Conservation (phyloP, 2,329 filamentous ascomycete genomes). For the Colletotrichum sp. region DNA sequence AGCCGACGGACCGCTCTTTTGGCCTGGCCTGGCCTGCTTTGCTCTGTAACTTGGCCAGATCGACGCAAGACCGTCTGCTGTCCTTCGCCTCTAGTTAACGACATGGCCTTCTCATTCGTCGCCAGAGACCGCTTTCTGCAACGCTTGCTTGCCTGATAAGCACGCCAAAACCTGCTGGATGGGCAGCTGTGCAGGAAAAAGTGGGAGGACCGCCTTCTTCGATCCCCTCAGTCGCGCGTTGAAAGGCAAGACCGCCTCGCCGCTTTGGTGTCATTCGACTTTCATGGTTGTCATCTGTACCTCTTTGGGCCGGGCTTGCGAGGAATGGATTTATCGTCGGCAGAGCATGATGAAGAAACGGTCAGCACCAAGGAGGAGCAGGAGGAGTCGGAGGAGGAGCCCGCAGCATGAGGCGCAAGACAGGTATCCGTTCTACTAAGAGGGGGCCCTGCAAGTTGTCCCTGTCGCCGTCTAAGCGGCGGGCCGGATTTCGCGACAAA, state of each 20-base stretch:
- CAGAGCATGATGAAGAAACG: not conserved
- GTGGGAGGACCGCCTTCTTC: constrained; percentile 10
- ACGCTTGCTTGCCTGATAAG: constrained; percentile 13
- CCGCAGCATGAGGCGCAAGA: not conserved
- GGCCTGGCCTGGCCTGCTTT: not conserved
- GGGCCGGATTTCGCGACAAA: not conserved
- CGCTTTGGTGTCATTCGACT: not conserved
- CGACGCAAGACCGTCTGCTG: not conserved
- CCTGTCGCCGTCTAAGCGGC: constrained; percentile 12
- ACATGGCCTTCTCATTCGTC: constrained; percentile 10
- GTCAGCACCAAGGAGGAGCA: not conserved
- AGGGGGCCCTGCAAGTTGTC: not conserved
- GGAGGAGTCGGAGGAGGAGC: not conserved
- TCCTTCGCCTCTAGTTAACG: not conserved
- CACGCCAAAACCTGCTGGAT: constrained; percentile 19
- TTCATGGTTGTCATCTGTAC: not conserved
- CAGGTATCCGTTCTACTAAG: not conserved
- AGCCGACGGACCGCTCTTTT: not conserved
- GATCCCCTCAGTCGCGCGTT: not conserved
- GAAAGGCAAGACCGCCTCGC: not conserved
- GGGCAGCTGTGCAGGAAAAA: constrained; percentile 21
- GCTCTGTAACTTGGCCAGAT: not conserved
- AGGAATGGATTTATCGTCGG: not conserved
- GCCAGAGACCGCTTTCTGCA: constrained; percentile 13
- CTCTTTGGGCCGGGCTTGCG: not conserved